Base-by-base conservation (phyloP, 2,329 filamentous ascomycete genomes). In the Neoascochyta sp. region DNA sequence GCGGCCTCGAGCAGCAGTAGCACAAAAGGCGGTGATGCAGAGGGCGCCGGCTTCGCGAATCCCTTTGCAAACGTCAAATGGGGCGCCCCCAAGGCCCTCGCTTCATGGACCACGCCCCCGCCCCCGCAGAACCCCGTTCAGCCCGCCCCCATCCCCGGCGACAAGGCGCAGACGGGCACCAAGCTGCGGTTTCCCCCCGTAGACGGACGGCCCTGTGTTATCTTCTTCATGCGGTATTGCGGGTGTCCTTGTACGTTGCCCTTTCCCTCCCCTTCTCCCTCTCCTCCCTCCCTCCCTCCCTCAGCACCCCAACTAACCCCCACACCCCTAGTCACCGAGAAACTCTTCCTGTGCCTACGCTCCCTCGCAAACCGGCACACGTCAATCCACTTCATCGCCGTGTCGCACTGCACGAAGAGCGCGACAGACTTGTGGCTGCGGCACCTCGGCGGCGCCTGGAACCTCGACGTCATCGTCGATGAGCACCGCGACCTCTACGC, bases 371-470 rank as follows among this genome's bases (percentile, higher is more conserved):
- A 71, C 54, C 70, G 69, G 28, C 65, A 75, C 44, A 62, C 68
- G 29, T 60, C 62, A 22, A 61, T 79, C 8, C 67, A 66, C 35
- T 79, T 75, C 62, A 64, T 80, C 33, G 75, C 76, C 41, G 65
- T 80, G 28, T 79, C 75, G 14, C 76, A 80, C 60, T 73, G 76
- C 21, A 78, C 75, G 7, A 56, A 64, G 4, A 62, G 67, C 13
- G 75, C 76, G 16, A 80, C 76, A 1, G 57, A 66, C 20, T 73
- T 73, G 41, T 80, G 76, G 76, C 47, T 77, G 24, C 71, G 74
- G 41, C 63, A 76, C 11, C 55, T 80, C 9, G 76, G 76, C 51
- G 75, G 76, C 36, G 63, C 73, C 9, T 76, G 75, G 71, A 69
- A 67, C 52, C 66, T 79, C 16, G 66, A 73, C 39, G 55, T 80